phyloP scores from a whole-genome alignment of 2,329 filamentous ascomycete species.

The Talaromyces funiculosus region DNA sequence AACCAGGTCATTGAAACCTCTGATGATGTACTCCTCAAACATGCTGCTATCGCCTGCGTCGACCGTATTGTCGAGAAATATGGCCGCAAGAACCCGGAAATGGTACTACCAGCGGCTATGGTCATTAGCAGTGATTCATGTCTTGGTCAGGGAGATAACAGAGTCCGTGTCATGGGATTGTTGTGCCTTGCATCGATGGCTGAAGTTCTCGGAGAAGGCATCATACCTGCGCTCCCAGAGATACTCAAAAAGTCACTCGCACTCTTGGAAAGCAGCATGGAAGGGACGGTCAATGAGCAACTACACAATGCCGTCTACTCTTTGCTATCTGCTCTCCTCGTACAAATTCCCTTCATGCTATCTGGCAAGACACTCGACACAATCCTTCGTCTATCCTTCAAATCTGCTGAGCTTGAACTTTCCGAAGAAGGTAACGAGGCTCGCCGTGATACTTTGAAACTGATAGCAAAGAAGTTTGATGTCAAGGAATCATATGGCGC shows the following conservation, averaged over 20 bases:
- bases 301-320: conserved; percentile 79
- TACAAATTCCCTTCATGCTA: conserved; percentile 85
- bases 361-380: conserved; percentile 67
- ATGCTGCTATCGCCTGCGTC: conserved; percentile 80
- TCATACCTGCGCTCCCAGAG: conserved; percentile 74
- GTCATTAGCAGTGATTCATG: conserved; percentile 72
- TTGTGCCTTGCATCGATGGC: conserved; percentile 84
- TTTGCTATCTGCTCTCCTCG: conserved; percentile 70
- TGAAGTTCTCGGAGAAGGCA: conserved; percentile 78
- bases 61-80: conserved; percentile 93
- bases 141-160: conserved; percentile 66
- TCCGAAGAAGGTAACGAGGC: conserved; percentile 59
- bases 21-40: conserved; percentile 68
- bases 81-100: conserved; percentile 80
- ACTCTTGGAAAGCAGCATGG: conserved; percentile 63
- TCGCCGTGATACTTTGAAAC: conserved; percentile 63
- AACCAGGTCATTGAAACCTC: conserved; percentile 70
- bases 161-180: conserved; percentile 75
- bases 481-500: conserved; percentile 69
- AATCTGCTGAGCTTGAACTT: conserved; percentile 60
- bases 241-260: conserved; percentile 66
- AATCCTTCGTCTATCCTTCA: conserved; percentile 66
- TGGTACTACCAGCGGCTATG: conserved; percentile 67
- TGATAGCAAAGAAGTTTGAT: conserved; percentile 72
- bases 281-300: conserved; percentile 50